Base-by-base conservation (phyloP, 805 yeast genomes). In the Yamadazyma kitorensis region DNA sequence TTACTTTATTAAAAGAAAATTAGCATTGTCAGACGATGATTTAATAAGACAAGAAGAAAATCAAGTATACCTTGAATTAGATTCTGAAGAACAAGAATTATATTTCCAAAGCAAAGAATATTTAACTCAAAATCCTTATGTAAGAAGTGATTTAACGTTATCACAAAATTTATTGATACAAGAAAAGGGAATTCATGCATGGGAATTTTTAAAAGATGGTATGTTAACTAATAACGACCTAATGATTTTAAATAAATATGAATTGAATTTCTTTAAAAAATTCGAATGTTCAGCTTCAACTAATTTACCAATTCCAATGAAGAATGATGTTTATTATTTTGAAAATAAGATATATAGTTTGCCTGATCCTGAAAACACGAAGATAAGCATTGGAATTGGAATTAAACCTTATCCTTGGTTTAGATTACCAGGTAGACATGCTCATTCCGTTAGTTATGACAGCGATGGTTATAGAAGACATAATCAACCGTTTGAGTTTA, bases 341-440 rank as follows among this genome's bases (percentile, higher is more conserved):
- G 98, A 89, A 54, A 76, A 82, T 25, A 93, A 93, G 51, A 73
- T 93, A 2, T 88, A 78, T 58, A 87, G 82, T 24, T 51, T 80
- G 16, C 78, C 80, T 6, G 68, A 75, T 34, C 78, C 83, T 2
- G 70, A 67, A 3, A 62, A 62, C 10, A 76, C 82, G 8, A 37
- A 61, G 0, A 64, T 91, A 1, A 77, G 95, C 0, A 68, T 93
- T 13, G 98, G 98, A 0, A 52, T 93, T 3, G 73, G 89, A 0
- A 77, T 94, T 0, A 76, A 79, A 43, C 98, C 98, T 5, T 93
- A 93, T 51, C 98, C 98, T 2, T 79, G 82, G 59, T 93, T 93
- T 60, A 70, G 97, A 46, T 65, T 93, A 24, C 98, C 98, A 0
- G 98, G 98, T 0, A 75, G 93, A 51, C 95, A 88, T 49, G 72